phyloP scores from a whole-genome alignment of 345 rosid species.

The Populus alba region DNA sequence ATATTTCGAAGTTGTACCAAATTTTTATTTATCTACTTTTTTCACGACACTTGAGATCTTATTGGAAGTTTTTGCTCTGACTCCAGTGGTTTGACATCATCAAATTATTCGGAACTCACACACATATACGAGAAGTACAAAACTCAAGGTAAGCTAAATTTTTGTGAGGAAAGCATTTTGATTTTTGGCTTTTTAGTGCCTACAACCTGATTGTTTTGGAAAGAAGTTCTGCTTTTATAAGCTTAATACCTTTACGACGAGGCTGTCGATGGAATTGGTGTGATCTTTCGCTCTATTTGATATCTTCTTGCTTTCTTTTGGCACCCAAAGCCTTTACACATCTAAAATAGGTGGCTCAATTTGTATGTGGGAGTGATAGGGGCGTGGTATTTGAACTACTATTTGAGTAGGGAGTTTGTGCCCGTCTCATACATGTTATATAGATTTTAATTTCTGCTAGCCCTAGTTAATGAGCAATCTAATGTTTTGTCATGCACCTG shows the following conservation, averaged over 20 bases:
- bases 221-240: background rate
- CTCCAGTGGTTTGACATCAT: slow-evolving; percentile 28
- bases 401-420: background rate
- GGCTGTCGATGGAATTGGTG: background rate
- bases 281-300: background rate
- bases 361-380: background rate
- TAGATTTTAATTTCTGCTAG: background rate
- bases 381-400: background rate
- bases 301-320: background rate
- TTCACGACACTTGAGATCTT: background rate
- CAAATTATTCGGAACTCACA: slow-evolving; percentile 32
- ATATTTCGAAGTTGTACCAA: background rate
- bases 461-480: background rate
- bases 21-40: background rate
- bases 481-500: background rate
- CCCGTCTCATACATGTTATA: background rate
- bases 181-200: background rate
- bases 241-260: background rate
- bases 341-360: background rate
- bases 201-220: background rate
- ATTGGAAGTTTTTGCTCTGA: background rate
- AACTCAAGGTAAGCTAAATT: slow-evolving; percentile 22
- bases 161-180: background rate
- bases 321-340: background rate
- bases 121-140: slow-evolving; percentile 33